A percentile compares a stretch with the other conserved stretches of the same genome.
Evolutionary conservation across 2,329 filamentous ascomycete genomes (phyloP).

Genomic region (Neopestalotiopsis clavispora): DNA sequence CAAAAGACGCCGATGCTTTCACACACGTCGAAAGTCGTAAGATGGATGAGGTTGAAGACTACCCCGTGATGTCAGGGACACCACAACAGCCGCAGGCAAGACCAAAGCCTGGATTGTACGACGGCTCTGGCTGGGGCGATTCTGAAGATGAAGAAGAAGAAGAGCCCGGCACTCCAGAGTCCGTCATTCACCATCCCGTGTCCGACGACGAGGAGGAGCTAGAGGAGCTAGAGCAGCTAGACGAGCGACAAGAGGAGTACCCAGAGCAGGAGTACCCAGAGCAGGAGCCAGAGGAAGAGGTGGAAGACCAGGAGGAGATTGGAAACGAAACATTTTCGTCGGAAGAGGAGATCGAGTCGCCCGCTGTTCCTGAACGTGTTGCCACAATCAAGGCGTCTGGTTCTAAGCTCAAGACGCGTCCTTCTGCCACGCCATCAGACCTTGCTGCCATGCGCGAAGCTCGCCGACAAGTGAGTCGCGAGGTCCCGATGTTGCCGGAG

Average conservation of each 20-base stretch:
- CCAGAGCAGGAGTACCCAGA: conserved; percentile 36
- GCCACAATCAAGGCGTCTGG: conserved; percentile 90
- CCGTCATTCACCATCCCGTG: conserved; percentile 82
- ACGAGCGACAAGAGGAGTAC: conserved; percentile 18
- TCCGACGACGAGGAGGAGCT: conserved; percentile 44
- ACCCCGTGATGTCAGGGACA: conserved; percentile 50
- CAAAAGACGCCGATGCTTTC: conserved; percentile 40
- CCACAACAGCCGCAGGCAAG: conserved; percentile 51
- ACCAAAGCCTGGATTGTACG: conserved; percentile 56
- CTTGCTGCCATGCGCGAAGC: conserved; percentile 83
- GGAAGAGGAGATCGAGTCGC: conserved; percentile 56
- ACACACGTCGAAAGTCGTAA: conserved; percentile 37
- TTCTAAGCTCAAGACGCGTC: conserved; percentile 84
- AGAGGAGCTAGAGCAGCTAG: conserved; percentile 29
- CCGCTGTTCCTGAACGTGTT: conserved; percentile 76
- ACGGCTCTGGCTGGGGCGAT: conserved; percentile 51
- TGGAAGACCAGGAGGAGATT: conserved; percentile 37
- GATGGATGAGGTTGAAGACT: conserved; percentile 42
- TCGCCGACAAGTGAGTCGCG: conserved; percentile 82
- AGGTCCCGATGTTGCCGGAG: conserved; percentile 51
- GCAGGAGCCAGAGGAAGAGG: conserved; percentile 31
- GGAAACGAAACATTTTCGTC: conserved; percentile 32
- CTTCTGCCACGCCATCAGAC: conserved; percentile 87
- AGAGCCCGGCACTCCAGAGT: conserved; percentile 80
- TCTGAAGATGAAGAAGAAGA: conserved; percentile 59